A percentile compares a stretch with the other conserved stretches of the same genome.
phyloP scores from a whole-genome alignment of 768 basidiomycete genomes.

The Pluteus cervinus region DNA sequence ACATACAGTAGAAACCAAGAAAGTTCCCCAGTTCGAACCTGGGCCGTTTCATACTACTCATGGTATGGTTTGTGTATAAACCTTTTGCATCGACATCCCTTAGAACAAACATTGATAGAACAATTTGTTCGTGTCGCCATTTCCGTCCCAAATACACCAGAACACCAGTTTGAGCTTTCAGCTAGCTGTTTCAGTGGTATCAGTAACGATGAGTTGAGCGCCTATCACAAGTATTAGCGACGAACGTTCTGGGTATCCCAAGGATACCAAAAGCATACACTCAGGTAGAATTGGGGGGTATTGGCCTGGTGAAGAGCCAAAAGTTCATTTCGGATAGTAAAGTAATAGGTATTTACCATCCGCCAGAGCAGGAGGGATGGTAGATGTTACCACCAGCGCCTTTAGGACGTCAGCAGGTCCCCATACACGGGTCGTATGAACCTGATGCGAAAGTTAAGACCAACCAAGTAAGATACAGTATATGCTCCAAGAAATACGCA shows the following conservation, averaged over 20 bases:
- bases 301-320: constrained; percentile 33
- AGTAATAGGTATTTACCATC: constrained; percentile 31
- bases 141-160: too few species aligned
- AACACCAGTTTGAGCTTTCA: too few species aligned
- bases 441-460: constrained; percentile 15
- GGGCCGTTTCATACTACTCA: too few species aligned
- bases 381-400: constrained; percentile 22
- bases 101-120: too few species aligned
- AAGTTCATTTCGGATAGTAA: constrained; percentile 31
- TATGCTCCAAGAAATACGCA: constrained; percentile 8
- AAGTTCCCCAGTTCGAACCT: too few species aligned
- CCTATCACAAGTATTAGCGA: too few species aligned
- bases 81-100: too few species aligned
- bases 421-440: constrained; percentile 27
- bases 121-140: too few species aligned
- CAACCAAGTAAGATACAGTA: neutral
- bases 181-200: too few species aligned
- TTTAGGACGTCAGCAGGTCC: constrained; percentile 23
- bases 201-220: constrained; percentile 30
- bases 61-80: too few species aligned
- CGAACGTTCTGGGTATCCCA: too few species aligned
- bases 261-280: constrained; percentile 13
- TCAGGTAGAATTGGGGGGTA: constrained; percentile 34
- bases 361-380: constrained; percentile 26
- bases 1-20: too few species aligned